These are phyloP conservation scores for Debaryomyces tyrocola DNA, from an alignment of 805 yeast species.

Conservation along the genomic window DNA sequence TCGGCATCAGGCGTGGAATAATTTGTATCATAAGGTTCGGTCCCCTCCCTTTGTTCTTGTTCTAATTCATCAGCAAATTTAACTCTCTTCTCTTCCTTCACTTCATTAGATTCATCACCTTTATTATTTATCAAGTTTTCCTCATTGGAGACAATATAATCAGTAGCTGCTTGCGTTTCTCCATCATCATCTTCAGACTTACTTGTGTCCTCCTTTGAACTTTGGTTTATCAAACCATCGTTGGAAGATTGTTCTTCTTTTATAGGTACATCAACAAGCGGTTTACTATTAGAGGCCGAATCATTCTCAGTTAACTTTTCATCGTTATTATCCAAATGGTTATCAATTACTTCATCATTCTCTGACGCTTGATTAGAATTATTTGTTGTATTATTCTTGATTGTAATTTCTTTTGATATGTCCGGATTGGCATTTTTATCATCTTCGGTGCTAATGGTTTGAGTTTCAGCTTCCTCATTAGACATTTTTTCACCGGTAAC, in stretches of 20 bases:
- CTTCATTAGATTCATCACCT: neutral
- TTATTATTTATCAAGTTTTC: neutral
- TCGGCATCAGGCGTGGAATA: constrained; percentile 7
- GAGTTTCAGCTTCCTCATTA: neutral
- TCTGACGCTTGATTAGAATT: neutral
- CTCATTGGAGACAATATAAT: neutral
- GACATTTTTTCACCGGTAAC: neutral
- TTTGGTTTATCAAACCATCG: neutral
- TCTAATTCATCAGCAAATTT: constrained; percentile 21
- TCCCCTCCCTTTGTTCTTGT: constrained; percentile 4
- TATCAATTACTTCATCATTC: neutral
- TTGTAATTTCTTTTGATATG: constrained; percentile 1
- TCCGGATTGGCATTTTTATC: neutral
- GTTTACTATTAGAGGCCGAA: neutral
- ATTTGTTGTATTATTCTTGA: neutral
- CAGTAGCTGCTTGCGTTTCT: neutral
- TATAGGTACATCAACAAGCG: neutral
- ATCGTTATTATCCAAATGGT: neutral
- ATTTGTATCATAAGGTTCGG: constrained; percentile 5
- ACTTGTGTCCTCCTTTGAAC: neutral
- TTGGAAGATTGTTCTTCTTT: neutral
- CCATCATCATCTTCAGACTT: neutral
- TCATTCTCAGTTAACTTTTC: neutral
- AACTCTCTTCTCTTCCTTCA: constrained; percentile 12
- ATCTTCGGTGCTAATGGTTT: neutral